Base-by-base conservation (phyloP, 208 protist species). In the Crithidia acanthocephali region DNA sequence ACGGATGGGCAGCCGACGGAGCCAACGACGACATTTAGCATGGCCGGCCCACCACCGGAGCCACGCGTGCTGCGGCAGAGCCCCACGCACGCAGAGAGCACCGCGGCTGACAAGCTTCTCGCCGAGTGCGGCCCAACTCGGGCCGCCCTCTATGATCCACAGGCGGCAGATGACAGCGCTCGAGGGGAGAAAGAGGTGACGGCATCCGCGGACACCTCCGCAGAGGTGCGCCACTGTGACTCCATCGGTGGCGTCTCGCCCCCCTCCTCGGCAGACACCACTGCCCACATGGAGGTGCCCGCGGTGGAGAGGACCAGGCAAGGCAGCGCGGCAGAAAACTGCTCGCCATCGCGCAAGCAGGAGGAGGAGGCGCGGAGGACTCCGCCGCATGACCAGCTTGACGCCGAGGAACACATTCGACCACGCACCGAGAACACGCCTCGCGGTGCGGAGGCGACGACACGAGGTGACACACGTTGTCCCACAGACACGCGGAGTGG, bases 221-320 rank as follows among this genome's bases (percentile, higher is more conserved):
- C 35, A 6, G 57, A 30, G 52, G 35, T 27, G 23, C 59, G 64
- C 20, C 52, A 51, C 37, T 33, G 33, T 22, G 57, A 65, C 30
- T 69, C 63, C 18, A 27, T 16, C 33, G n/a, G 45, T 20, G 72
- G 30, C 23, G 58, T 67, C 50, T 72, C 73, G 13, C 64, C 56
- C 0, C 47, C 59, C 7, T 72, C 64, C n/a, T 63, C 73, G 8
- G 52, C 40, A 18, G 59, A 72, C 25, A 79, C 51, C 57, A 79
- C 66, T 20, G 50, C 66, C 42, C 50, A 68, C 52, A 30, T 60
- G 23, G 76, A 72, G 55, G 22, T n/a, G 15, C 20, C 11, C 2
- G 56, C 25, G 30, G 15, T 0, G 16, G 47, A 8, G 18, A 47
- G 9, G 8, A 20, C 11, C 30, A n/a, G 33, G 25, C 15, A 11